Conservation (phyloP, 208 protist genomes). For the Trypanosoma melophagium region DNA sequence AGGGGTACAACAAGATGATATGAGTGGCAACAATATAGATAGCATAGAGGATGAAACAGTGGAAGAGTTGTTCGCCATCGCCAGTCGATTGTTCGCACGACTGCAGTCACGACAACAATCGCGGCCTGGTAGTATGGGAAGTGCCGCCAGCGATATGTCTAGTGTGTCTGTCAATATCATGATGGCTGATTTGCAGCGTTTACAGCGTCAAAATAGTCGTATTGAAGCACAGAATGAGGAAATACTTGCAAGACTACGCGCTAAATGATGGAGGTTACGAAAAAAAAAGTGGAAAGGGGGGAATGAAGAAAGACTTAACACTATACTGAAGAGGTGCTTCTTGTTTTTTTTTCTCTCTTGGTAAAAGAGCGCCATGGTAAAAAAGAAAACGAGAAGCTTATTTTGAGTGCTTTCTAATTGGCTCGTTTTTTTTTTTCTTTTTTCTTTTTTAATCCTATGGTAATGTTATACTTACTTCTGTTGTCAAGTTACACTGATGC, state of each 20-base stretch:
- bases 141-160: conserved; percentile 21
- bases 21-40: conserved; percentile 13
- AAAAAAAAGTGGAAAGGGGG: background rate
- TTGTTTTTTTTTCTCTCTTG: too few species aligned
- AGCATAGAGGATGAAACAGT: conserved; percentile 28
- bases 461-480: background rate
- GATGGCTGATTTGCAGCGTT: conserved; percentile 37
- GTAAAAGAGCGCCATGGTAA: too few species aligned
- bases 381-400: too few species aligned
- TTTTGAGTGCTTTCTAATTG: background rate
- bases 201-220: conserved; percentile 53
- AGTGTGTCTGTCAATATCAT: conserved; percentile 27
- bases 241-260: conserved; percentile 41
- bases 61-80: conserved; percentile 24
- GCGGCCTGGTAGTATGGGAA: conserved; percentile 25
- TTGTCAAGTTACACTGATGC: background rate
- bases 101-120: conserved; percentile 35
- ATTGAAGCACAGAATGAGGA: conserved; percentile 61
- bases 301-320: too few species aligned
- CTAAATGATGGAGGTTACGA: background rate
- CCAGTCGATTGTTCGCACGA: conserved; percentile 34
- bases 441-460: too few species aligned
- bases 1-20: conserved; percentile 3
- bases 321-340: too few species aligned
- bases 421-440: background rate